Evolutionary conservation across 768 basidiomycete genomes (phyloP).

Genomic region (Lenzites betulinus): DNA sequence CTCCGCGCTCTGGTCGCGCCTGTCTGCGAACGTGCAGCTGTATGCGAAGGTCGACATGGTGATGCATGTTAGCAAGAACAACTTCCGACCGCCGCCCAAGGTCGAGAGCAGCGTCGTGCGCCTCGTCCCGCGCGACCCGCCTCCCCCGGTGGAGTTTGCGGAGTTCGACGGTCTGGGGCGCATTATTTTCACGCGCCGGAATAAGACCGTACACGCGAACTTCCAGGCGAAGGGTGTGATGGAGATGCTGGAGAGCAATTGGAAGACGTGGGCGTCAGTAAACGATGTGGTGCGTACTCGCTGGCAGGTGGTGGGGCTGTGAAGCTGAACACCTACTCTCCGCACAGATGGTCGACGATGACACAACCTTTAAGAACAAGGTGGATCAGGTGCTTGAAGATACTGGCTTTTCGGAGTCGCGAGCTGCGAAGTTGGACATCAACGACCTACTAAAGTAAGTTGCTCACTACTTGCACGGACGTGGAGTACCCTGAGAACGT

Average conservation of each 20-base stretch:
- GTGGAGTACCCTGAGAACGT: neutral
- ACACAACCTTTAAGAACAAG: slow-evolving; percentile 64
- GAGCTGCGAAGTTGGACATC: slow-evolving; percentile 92
- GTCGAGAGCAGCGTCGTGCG: slow-evolving; percentile 94
- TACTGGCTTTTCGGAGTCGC: slow-evolving; percentile 70
- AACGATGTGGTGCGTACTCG: slow-evolving; percentile 62
- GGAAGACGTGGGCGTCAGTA: slow-evolving; percentile 88
- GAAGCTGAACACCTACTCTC: neutral
- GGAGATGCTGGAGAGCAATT: slow-evolving; percentile 93
- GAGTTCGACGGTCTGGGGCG: slow-evolving; percentile 96
- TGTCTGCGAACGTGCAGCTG: slow-evolving; percentile 96
- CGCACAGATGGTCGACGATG: slow-evolving; percentile 70
- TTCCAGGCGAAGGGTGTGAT: slow-evolving; percentile 94
- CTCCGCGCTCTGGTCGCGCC: slow-evolving; percentile 86
- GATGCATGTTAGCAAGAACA: slow-evolving; percentile 95
- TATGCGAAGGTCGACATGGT: slow-evolving; percentile 96
- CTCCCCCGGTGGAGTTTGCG: slow-evolving; percentile 93
- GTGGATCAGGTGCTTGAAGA: slow-evolving; percentile 75
- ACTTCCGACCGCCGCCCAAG: slow-evolving; percentile 93
- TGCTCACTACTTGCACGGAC: neutral
- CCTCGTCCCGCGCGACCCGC: slow-evolving; percentile 89
- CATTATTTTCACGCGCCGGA: slow-evolving; percentile 86
- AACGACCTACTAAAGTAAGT: slow-evolving; percentile 88
- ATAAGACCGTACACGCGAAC: slow-evolving; percentile 87
- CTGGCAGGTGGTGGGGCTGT: neutral